Base-by-base conservation (phyloP, 116 monocot species). In the Trichopus zeylanicus region DNA sequence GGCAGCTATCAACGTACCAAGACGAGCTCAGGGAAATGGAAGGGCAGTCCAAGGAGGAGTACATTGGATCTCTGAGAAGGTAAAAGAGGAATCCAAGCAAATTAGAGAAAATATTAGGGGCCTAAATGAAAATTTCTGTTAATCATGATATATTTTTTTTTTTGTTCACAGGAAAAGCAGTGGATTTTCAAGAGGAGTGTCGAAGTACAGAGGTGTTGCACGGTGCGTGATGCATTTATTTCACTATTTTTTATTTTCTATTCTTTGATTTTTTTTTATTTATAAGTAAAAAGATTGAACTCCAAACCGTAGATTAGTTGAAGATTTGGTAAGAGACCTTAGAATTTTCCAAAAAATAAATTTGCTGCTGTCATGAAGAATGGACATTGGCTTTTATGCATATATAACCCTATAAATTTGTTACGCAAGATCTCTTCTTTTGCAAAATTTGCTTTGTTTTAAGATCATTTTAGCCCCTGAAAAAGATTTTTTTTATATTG, bases 191-290 rank as follows among this genome's bases (percentile, higher is more conserved):
- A 83, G 92, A 67, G 92, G 92, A 19, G 92, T 87, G 20, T 92
- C 92, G 3, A 92, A 87, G 62, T 92, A 92, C 55, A 79, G 93
- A 82, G 93, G 93, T 0, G 93, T 93, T 0, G 93, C 93, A 65
- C 84, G 93, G 93, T 85, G 70, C 48, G 6, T 59, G 9, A 27
- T 29, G 13, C n/a, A 27, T 8, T 18, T 2, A 18, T 31, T 16
- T 26, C 21, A 13, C 28, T 56, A 18, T 27, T 56, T 31, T 57
- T 57, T 1, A 57, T 27, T 29, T 32, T 31, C 3, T 30, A 31
- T 31, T 29, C 7, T 57, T 31, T n/a, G 1, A 30, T 30, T 32
- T 3, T n/a, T 32, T 31, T 9, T 39, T 39, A 11, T 13, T n/a
- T n/a, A n/a, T n/a, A n/a, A n/a, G n/a, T n/a, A n/a, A n/a, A n/a